Conservation (phyloP, 2,329 filamentous ascomycete genomes). For the Coniella lustricola region DNA sequence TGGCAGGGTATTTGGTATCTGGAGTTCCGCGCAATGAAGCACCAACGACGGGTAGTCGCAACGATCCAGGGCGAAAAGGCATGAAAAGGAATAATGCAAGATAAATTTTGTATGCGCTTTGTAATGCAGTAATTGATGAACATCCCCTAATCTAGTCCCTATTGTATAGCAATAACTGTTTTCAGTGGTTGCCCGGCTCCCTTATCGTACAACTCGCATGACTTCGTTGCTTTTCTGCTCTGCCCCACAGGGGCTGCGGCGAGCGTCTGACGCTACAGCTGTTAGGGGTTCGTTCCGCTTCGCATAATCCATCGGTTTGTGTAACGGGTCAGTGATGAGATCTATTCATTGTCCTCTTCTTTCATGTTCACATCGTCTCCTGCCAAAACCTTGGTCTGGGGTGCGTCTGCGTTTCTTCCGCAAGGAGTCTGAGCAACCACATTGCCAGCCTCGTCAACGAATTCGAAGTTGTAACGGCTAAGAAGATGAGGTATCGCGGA, state of each 20-base stretch:
- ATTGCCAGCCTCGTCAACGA: slow-evolving; percentile 86
- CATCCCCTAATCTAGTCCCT: not conserved
- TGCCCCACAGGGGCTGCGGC: too few species aligned
- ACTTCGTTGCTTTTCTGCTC: too few species aligned
- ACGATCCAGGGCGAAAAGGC: slow-evolving; percentile 86
- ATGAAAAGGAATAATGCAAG: slow-evolving; percentile 19
- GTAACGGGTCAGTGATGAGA: not conserved
- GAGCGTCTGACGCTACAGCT: too few species aligned
- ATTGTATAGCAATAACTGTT: not conserved
- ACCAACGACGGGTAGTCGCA: slow-evolving; percentile 76
- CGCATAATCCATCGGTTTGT: too few species aligned
- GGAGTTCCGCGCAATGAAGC: slow-evolving; percentile 74
- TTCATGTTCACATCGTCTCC: slow-evolving; percentile 57
- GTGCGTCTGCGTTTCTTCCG: slow-evolving; percentile 52
- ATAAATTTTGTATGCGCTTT: not conserved
- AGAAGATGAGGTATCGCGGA: slow-evolving; percentile 93
- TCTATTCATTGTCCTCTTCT: slow-evolving; percentile 32
- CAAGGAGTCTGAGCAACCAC: slow-evolving; percentile 81
- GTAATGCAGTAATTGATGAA: not conserved
- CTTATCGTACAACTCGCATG: not conserved
- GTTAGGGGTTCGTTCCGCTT: too few species aligned
- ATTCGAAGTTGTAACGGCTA: slow-evolving; percentile 95
- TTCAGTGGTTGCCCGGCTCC: not conserved
- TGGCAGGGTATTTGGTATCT: slow-evolving; percentile 85
- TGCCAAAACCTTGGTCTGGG: slow-evolving; percentile 59